Evolutionary conservation across 2,329 filamentous ascomycete species (phyloP).

Genomic region (Alternaria dauci): DNA sequence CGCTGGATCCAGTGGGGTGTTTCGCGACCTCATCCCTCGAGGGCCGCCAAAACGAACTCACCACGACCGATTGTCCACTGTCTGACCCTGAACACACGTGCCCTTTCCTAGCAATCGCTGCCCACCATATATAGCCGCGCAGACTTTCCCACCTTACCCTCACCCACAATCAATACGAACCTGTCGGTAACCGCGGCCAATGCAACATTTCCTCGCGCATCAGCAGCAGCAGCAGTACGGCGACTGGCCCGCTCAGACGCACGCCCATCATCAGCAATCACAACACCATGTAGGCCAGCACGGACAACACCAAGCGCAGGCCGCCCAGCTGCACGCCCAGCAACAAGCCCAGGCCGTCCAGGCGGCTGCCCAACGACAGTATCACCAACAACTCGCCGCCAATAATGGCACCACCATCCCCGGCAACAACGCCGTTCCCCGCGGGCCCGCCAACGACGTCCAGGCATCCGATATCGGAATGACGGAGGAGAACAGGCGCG

Average conservation of each 20-base stretch:
- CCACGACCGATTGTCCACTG: constrained; percentile 26
- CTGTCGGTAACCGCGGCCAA: constrained; percentile 45
- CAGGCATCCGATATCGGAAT: constrained; percentile 60
- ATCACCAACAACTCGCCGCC: constrained; percentile 77
- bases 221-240: constrained; percentile 70
- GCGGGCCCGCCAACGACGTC: constrained; percentile 50
- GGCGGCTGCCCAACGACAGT: constrained; percentile 59
- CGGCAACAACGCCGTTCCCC: constrained; percentile 48
- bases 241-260: constrained; percentile 39
- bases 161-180: constrained; percentile 18
- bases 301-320: constrained; percentile 51
- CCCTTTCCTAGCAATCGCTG: constrained; percentile 17
- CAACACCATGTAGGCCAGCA: constrained; percentile 53
- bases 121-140: constrained; percentile 13
- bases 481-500: constrained; percentile 89
- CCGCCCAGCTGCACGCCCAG: constrained; percentile 57
- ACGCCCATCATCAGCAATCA: constrained; percentile 55
- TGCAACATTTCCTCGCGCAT: constrained; percentile 69
- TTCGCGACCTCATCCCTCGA: constrained; percentile 38
- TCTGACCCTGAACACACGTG: constrained; percentile 17
- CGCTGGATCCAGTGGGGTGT: constrained; percentile 36
- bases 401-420: constrained; percentile 64
- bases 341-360: constrained; percentile 56
- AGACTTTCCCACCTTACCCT: constrained; percentile 10
- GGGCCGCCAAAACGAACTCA: constrained; percentile 27